These are phyloP conservation scores for Erythrobasidium hasegawianum DNA, from an alignment of 1,284 basidiomycete genomes.

Conservation along the genomic window DNA sequence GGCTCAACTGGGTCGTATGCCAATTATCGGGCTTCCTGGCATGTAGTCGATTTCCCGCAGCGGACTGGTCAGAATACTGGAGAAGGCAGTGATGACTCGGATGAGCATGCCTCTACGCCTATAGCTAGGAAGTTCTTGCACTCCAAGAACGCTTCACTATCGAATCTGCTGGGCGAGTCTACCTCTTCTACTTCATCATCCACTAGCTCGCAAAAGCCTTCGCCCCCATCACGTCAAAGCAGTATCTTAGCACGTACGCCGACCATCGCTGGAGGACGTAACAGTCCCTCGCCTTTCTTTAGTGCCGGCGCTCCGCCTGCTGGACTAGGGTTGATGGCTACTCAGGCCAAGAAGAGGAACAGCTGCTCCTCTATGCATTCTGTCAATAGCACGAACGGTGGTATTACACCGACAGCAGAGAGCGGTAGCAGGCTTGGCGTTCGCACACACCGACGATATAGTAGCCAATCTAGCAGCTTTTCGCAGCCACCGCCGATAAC, in stretches of 20 bases:
- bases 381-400: slow-evolving; percentile 7
- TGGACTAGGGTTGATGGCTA: slow-evolving; percentile 20
- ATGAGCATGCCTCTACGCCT: slow-evolving; percentile 11
- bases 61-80: too few species aligned
- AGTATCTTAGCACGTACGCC: slow-evolving; percentile 23
- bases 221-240: not conserved
- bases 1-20: not conserved
- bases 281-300: slow-evolving; percentile 28
- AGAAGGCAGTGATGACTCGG: not conserved
- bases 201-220: slow-evolving; percentile 3
- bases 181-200: slow-evolving; percentile 12
- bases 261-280: slow-evolving; percentile 18
- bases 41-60: slow-evolving; percentile 28
- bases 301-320: slow-evolving; percentile 27
- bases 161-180: slow-evolving; percentile 14
- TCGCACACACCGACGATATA: not conserved
- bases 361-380: slow-evolving; percentile 22
- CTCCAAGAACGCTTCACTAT: slow-evolving; percentile 5
- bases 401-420: not conserved
- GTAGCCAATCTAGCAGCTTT: not conserved
- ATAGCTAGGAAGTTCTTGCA: slow-evolving; percentile 29
- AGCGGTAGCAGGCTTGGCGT: not conserved
- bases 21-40: slow-evolving; percentile 29
- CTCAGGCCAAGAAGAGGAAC: slow-evolving; percentile 23
- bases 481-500: not conserved